Evolutionary conservation across 768 basidiomycete species (phyloP), one percentile per base, ranked within the genome.

Genomic region (Boletus rubescentipes): DNA sequence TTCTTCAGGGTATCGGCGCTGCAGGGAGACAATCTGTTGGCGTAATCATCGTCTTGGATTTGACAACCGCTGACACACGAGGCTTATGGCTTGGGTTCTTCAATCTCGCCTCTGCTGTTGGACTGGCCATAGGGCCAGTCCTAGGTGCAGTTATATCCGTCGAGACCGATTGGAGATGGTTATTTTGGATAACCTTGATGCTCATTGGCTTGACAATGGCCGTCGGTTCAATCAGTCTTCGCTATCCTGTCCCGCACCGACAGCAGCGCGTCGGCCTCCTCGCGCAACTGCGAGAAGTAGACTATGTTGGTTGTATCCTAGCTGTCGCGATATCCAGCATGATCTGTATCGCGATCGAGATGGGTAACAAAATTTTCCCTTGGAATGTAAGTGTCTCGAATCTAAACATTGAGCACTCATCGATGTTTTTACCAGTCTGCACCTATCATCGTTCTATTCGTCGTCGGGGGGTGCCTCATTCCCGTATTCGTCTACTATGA

Each of bases 91-190:
- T 72, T 12, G 71, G 71, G 3, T 72, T 69, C 58, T 71, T 71
- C 57, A 72, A 66, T 36, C 64, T 69, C 32, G 60, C 72, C 1
- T 71, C 77, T 21, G 72, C 77, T 26, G 49, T 74, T n/a, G 77
- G 78, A n/a, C 65, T 73, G 9, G 73, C 79, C 35, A 63, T 77
- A 36, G 79, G 79, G 1, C 79, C 79, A 3, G 69, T 80, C 12
- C 55, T 80, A 5, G 79, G 79, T 8, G 79, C 79, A 20, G 61
- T 75, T 35, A 69, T 80, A 46, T 72, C 77, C 5, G 73, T 76
- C 57, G 68, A 77, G 38, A 58, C 72, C 9, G 43, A 68, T 8
- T 79, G 78, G 78, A 63, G 78, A 57, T 79, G 78, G 78, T 61
- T 75, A 42, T 79, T 78, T 63, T 78, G 75, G 65, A 77, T 76